Conservation (phyloP, 2,329 filamentous ascomycete species). For the Emmonsia crescens region DNA sequence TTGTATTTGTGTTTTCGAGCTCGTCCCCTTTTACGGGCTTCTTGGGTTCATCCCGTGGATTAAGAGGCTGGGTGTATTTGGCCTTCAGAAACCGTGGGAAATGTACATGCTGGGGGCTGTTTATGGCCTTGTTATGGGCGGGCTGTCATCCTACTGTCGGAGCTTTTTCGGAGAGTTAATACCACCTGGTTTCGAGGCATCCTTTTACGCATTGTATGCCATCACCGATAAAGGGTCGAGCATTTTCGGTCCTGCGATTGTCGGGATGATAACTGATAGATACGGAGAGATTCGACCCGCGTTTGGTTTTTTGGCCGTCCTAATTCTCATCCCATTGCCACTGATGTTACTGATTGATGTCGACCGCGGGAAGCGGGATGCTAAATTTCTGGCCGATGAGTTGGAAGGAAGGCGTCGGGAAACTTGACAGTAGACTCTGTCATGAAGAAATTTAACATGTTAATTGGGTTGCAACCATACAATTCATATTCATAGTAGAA, state of each 20-base stretch:
- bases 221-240: constrained; percentile 96
- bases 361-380: constrained; percentile 62
- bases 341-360: constrained; percentile 79
- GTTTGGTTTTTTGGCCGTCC: constrained; percentile 78
- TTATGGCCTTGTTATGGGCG: constrained; percentile 91
- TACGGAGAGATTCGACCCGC: constrained; percentile 72
- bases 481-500: background rate
- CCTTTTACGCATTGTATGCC: constrained; percentile 92
- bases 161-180: constrained; percentile 89
- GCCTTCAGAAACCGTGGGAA: constrained; percentile 89
- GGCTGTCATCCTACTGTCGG: constrained; percentile 81
- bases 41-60: constrained; percentile 78
- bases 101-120: constrained; percentile 89
- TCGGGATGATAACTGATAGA: constrained; percentile 80
- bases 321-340: constrained; percentile 77
- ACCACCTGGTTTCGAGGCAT: constrained; percentile 84
- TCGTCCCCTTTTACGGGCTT: constrained; percentile 86
- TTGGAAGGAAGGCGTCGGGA: constrained; percentile 21
- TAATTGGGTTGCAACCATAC: background rate
- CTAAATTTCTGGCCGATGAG: constrained; percentile 50
- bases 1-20: constrained; percentile 82
- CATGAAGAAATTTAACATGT: background rate
- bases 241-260: constrained; percentile 86
- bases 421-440: background rate
- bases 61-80: constrained; percentile 60